Evolutionary conservation across 768 basidiomycete species (phyloP).

Genomic region (Termitomyces sp.): DNA sequence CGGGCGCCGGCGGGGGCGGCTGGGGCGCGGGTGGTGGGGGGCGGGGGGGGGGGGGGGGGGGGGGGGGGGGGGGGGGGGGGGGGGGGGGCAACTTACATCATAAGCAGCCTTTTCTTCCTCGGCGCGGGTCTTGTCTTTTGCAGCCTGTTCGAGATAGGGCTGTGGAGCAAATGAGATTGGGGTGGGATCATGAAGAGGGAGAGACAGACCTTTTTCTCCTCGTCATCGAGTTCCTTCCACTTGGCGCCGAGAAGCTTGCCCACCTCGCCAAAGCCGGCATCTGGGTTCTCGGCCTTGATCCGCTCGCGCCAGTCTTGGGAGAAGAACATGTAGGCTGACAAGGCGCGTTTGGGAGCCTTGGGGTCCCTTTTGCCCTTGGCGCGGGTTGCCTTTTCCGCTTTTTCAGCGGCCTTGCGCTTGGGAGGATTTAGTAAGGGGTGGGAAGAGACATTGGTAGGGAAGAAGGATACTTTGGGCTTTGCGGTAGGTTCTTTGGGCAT

Average conservation of each 20-base stretch:
- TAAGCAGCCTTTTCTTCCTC: slow-evolving; percentile 71
- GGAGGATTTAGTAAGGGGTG: no score
- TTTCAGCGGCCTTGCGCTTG: slow-evolving; percentile 75
- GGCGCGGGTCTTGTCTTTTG: slow-evolving; percentile 82
- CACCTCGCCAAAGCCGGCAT: slow-evolving; percentile 90
- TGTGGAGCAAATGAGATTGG: slow-evolving; percentile 29
- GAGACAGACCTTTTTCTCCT: slow-evolving; percentile 78
- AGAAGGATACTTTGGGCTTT: slow-evolving; percentile 72
- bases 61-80: neutral
- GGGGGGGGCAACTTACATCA: slow-evolving; percentile 29
- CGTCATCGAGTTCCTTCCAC: slow-evolving; percentile 93
- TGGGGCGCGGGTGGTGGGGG: no score
- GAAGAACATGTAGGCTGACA: slow-evolving; percentile 99
- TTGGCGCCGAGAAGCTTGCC: slow-evolving; percentile 94
- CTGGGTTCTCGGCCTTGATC: slow-evolving; percentile 95
- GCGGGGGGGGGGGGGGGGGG: no score
- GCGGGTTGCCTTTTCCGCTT: slow-evolving; percentile 56
- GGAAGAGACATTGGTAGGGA: no score
- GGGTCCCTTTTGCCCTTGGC: slow-evolving; percentile 63
- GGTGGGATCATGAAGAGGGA: no score
- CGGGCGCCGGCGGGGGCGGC: no score
- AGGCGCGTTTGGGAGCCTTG: slow-evolving; percentile 85
- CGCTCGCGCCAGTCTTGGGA: slow-evolving; percentile 93
- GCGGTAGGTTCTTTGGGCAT: slow-evolving; percentile 73
- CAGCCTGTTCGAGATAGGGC: slow-evolving; percentile 89